These are phyloP conservation scores for Cladosporium sp. DNA, from an alignment of 2,329 filamentous ascomycete species.

Conservation along the genomic window DNA sequence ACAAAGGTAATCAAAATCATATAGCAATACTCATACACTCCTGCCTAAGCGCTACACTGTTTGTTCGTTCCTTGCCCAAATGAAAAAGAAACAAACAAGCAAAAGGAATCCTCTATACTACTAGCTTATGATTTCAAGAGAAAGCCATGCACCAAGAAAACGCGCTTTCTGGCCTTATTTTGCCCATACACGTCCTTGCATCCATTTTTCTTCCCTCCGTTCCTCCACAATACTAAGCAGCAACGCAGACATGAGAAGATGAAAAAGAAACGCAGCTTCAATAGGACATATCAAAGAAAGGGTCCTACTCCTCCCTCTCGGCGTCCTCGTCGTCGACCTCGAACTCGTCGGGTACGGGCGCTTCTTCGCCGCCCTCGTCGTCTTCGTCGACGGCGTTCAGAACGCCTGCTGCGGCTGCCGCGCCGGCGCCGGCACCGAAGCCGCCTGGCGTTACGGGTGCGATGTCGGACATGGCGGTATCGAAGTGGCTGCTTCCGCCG, in stretches of 20 bases:
- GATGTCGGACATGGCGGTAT: constrained; percentile 31
- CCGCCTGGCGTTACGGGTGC: constrained; percentile 15
- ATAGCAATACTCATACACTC: background rate
- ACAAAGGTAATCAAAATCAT: too few species aligned
- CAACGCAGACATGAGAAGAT: too few species aligned
- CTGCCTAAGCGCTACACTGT: background rate
- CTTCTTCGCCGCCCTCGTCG: constrained; percentile 64
- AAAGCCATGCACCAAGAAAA: background rate
- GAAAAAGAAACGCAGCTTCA: too few species aligned
- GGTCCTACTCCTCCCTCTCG: constrained; percentile 22
- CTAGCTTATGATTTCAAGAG: background rate
- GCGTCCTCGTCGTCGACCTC: constrained; percentile 68
- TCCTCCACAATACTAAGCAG: too few species aligned
- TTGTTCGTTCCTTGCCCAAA: background rate
- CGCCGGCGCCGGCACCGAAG: constrained; percentile 18
- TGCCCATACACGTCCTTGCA: background rate
- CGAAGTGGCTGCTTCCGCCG: constrained; percentile 15
- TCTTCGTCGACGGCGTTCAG: constrained; percentile 86
- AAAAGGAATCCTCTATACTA: background rate
- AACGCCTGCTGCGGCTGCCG: constrained; percentile 59
- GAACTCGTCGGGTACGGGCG: constrained; percentile 65
- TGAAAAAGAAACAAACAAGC: background rate
- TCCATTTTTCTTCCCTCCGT: too few species aligned
- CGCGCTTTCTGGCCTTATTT: background rate
- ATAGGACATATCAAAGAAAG: too few species aligned